Conservation (phyloP, 805 yeast genomes). For the Hanseniaspora thailandica region DNA sequence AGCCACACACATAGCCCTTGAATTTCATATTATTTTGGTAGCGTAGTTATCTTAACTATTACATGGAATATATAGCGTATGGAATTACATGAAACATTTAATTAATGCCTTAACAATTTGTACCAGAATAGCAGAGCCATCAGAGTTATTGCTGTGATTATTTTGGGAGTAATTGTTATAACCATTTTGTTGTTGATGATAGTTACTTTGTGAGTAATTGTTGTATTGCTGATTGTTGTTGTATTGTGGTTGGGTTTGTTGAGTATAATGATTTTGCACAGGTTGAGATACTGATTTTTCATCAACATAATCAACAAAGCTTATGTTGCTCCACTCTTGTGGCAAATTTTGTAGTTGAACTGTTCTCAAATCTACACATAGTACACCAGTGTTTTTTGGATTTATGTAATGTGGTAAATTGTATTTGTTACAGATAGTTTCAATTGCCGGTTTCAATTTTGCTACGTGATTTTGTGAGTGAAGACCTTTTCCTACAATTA, state of each 20-base stretch:
- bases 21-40: no score
- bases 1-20: not conserved
- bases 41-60: no score
- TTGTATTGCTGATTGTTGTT: conserved; percentile 23
- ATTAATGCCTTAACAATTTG: conserved; percentile 22
- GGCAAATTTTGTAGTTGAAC: conserved; percentile 32
- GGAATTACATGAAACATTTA: not conserved
- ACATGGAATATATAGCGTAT: not conserved
- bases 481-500: conserved; percentile 86
- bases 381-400: conserved; percentile 65
- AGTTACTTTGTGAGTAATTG: conserved; percentile 23
- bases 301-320: conserved; percentile 14
- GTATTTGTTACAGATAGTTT: conserved; percentile 58
- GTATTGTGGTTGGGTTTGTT: conserved; percentile 21
- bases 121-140: conserved; percentile 17
- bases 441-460: conserved; percentile 81
- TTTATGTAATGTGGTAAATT: conserved; percentile 52
- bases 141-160: conserved; percentile 7
- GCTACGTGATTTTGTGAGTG: conserved; percentile 77
- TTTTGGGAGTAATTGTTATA: conserved; percentile 28
- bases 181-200: conserved; percentile 20
- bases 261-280: conserved; percentile 16
- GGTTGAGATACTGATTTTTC: conserved; percentile 18
- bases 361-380: conserved; percentile 52
- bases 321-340: conserved; percentile 25